Base-by-base conservation (phyloP, 2,329 filamentous ascomycete species). In the Clonostachys byssicola region DNA sequence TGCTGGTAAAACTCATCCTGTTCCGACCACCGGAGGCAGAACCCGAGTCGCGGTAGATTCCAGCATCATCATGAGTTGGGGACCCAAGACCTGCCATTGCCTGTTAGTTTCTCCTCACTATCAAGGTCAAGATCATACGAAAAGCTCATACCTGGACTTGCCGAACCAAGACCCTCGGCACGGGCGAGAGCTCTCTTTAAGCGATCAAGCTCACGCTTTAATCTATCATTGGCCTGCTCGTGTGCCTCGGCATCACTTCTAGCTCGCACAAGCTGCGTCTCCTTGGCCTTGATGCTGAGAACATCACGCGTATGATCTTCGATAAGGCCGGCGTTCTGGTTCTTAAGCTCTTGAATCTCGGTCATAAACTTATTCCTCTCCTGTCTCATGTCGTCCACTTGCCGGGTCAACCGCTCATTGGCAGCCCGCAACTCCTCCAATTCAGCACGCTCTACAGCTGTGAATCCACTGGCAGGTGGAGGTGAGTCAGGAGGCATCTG, bases 271-370 rank as follows among this genome's bases (percentile, higher is more conserved):
- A 99, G 79, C 59, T 99, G 94, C 4, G 94, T 97, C 66, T 99
- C 94, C 68, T 99, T 99, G 13, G 94, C 94, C 66, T 97, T 97
- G 71, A 99, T 95, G 56, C 91, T 94, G 40, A 99, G 76, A 0
- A 96, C 90, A 59, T 99, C 92, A 43, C 92, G 81, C 0, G 94
- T 99, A 64, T 97, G 92, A 59, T 97, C 92, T 67, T 99, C 94
- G 51, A 99, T 99, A 34, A 99, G 76, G 52, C 94, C 88, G 20
- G 94, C 94, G 60, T 99, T 99, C 63, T 96, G 90, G 59, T 96
- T 95, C 69, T 96, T 95, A 33, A 99, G 78, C 67, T 97, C 94
- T 56, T 92, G 87, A 40, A 97, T 86, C 64, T 96, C 90, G 0
- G 90, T 94, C 50, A 84, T 80, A 43, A 96, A 78, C 59, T 86